Percentiles rank a stretch among this genome's conserved stretches.
Conservation (phyloP, 2,329 filamentous ascomycete genomes). For the Arthrobotrys musiformis region DNA sequence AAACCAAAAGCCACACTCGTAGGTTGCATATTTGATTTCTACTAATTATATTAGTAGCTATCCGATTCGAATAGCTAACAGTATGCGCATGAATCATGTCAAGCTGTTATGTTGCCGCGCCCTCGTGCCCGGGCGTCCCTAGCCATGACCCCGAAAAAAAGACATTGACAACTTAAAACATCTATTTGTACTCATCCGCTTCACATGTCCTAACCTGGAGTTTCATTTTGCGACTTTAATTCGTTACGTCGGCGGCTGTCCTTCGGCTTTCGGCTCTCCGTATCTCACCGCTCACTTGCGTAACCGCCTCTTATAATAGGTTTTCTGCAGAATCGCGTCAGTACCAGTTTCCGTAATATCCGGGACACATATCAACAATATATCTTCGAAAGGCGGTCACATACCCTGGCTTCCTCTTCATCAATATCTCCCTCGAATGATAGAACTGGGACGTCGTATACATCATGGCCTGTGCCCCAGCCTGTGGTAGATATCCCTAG, state of each 20-base stretch:
- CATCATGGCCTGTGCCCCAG: not conserved
- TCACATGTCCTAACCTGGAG: not conserved
- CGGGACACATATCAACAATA: no score
- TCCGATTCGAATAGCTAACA: no score
- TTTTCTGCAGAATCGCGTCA: conserved; percentile 9
- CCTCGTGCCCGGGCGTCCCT: not conserved
- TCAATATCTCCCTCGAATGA: not conserved
- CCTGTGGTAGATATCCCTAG: not conserved
- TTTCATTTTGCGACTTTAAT: not conserved
- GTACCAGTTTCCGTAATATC: not conserved
- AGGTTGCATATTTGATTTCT: no score
- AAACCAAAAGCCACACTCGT: not conserved
- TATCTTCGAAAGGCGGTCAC: not conserved
- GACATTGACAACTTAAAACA: not conserved
- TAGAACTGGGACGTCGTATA: not conserved
- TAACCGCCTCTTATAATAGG: conserved; percentile 24
- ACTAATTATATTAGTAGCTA: no score
- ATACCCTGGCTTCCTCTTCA: not conserved
- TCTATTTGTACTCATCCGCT: not conserved
- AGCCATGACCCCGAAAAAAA: not conserved
- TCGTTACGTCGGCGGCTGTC: conserved; percentile 18
- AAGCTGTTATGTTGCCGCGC: not conserved
- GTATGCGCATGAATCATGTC: not conserved
- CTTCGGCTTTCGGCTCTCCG: conserved; percentile 23
- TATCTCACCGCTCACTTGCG: conserved; percentile 16